Base-by-base conservation (phyloP, 148 eudicot genomes). In the Heliosperma pusillum region DNA sequence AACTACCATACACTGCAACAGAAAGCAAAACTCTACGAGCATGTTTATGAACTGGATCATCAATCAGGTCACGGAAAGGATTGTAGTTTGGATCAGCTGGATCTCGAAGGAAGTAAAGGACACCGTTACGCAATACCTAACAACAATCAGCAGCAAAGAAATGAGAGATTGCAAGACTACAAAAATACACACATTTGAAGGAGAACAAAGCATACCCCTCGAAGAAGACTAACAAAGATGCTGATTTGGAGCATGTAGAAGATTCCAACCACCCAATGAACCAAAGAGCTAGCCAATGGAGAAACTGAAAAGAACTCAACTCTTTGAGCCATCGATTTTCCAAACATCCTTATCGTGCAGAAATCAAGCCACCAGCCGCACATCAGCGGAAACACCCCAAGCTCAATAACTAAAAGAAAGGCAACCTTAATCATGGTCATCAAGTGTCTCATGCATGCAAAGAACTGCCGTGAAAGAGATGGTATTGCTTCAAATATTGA, bases 301-400 rank as follows among this genome's bases (percentile, higher is more conserved):
- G 97, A 89, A 44, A 84, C 86, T 20, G 98, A 82, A 80, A 92
- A 90, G 83, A 95, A 95, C 47, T 95, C 97, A 55, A 89, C 89
- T 83, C 98, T 92, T 71, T 92, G 89, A 59, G 91, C 75, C 81
- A 95, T 90, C 10, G 97, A 83, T 82, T 86, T 95, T 65, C 96
- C 98, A 86, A 95, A 95, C 96, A 92, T 92, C 75, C 87, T 85
- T 73, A 95, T 79, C 7, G 98, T 95, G 84, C 98, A 95, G 69
- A 95, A 83, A 86, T 95, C 98, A 70, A 95, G 81, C 98, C 98
- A 95, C 98, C 98, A 95, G 47, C 98, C 98, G 66, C 97, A 92
- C 98, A 95, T 90, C 81, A 95, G 76, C 19, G 98, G 98, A 56
- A 95, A 95, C 68, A 92, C 98, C 27, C 97, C 98, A 55, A 94